Evolutionary conservation across 2,329 filamentous ascomycete genomes (phyloP).

Genomic region (Sclerotinia borealis): DNA sequence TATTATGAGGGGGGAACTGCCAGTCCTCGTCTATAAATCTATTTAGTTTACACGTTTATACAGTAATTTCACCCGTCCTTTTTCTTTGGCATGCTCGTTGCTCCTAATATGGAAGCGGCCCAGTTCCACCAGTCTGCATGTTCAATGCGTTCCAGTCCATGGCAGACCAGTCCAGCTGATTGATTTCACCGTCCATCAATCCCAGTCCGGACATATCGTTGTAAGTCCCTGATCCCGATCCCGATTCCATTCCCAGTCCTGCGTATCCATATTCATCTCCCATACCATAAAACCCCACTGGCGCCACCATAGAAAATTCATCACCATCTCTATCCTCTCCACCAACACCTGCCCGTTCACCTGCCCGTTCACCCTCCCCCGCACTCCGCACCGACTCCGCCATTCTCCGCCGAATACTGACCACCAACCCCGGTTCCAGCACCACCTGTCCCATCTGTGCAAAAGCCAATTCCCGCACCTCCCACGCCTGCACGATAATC

Average conservation of each 20-base stretch:
- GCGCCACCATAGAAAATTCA: constrained; percentile 15
- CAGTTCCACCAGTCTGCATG: neutral
- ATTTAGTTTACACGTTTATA: neutral
- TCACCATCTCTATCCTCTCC: neutral
- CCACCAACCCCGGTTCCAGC: constrained; percentile 22
- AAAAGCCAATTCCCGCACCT: constrained; percentile 20
- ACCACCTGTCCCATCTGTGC: constrained; percentile 18
- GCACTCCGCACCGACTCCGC: constrained; percentile 4
- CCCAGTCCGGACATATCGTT: constrained; percentile 16
- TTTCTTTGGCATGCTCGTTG: too few relatives aligned
- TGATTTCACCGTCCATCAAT: constrained; percentile 23
- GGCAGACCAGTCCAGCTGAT: constrained; percentile 26
- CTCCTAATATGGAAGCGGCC: neutral
- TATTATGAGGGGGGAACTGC: neutral
- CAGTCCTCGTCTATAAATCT: neutral
- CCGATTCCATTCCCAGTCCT: neutral
- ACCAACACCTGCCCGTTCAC: too few relatives aligned
- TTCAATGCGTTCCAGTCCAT: constrained; percentile 27
- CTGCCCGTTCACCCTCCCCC: neutral
- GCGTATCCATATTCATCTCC: constrained; percentile 13
- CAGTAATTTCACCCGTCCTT: too few relatives aligned
- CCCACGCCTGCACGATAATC: constrained; percentile 27
- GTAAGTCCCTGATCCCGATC: constrained; percentile 8
- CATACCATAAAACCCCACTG: constrained; percentile 15
- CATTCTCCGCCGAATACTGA: constrained; percentile 19